Percentiles rank a stretch among this genome's conserved stretches.
Conservation (phyloP, 2,329 filamentous ascomycete species). For the Colletotrichum scovillei region DNA sequence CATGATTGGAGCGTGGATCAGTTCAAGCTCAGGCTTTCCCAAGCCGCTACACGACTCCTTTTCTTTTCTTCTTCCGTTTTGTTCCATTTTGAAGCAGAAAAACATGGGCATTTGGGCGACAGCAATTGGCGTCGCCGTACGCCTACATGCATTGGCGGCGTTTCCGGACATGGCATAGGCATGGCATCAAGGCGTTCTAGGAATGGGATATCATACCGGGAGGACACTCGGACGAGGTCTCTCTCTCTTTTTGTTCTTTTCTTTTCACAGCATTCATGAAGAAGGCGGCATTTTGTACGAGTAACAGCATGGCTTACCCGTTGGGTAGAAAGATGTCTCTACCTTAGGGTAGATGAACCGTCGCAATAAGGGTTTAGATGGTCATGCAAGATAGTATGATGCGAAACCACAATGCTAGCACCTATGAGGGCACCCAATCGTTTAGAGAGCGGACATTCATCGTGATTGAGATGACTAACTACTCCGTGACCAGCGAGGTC, state of each 20-base stretch:
- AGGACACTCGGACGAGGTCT: conserved; percentile 7
- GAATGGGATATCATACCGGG: conserved; percentile 8
- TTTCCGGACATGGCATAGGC: conserved; percentile 20
- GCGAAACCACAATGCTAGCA: neutral
- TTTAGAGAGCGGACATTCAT: neutral
- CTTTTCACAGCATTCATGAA: conserved; percentile 8
- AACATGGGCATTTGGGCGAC: conserved; percentile 4
- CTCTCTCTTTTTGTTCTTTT: conserved; percentile 11
- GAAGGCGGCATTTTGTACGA: conserved; percentile 13
- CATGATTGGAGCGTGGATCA: neutral
- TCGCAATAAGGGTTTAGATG: neutral
- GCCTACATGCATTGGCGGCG: conserved; percentile 26
- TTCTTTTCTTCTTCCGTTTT: neutral
- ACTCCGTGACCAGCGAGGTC: neutral
- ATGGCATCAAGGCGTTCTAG: conserved; percentile 24
- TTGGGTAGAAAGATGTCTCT: neutral
- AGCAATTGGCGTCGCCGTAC: conserved; percentile 18
- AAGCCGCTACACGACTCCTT: neutral
- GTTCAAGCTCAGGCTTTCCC: neutral
- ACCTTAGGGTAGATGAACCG: neutral
- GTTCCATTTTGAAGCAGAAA: neutral
- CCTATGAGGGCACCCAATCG: no score
- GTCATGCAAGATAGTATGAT: neutral
- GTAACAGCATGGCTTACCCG: neutral
- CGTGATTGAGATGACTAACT: neutral